Percentiles rank a stretch among this genome's conserved stretches.
Evolutionary conservation across 2,329 filamentous ascomycete genomes (phyloP).

Genomic region (Trichophyton benhamiae): DNA sequence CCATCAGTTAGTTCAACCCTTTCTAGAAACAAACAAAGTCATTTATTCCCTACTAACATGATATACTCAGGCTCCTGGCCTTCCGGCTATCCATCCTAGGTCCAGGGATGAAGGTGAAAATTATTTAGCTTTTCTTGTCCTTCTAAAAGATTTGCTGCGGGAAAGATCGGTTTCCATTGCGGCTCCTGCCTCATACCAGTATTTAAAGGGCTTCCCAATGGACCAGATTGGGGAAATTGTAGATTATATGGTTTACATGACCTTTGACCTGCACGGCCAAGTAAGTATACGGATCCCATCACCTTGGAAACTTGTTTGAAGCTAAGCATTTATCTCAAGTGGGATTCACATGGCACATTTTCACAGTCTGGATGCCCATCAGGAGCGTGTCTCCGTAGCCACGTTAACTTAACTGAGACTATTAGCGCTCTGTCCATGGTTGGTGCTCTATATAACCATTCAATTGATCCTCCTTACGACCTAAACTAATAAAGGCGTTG

Average conservation of each 20-base stretch:
- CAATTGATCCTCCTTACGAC: background rate
- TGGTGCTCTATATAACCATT: background rate
- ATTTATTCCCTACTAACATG: conserved; percentile 14
- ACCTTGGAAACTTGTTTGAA: background rate
- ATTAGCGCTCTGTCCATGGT: conserved; percentile 23
- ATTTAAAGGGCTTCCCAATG: conserved; percentile 20
- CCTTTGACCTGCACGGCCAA: conserved; percentile 24
- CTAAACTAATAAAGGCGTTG: conserved; percentile 17
- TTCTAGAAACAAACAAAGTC: background rate
- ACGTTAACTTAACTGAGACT: conserved; percentile 32
- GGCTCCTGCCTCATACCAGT: conserved; percentile 21
- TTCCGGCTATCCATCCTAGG: conserved; percentile 26
- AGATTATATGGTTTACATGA: conserved; percentile 28
- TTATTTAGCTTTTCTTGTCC: conserved; percentile 22
- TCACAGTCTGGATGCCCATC: conserved; percentile 15
- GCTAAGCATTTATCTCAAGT: background rate
- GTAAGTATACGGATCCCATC: background rate
- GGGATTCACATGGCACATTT: background rate
- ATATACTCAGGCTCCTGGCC: conserved; percentile 18
- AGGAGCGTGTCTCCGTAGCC: conserved; percentile 25
- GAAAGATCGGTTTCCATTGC: conserved; percentile 18
- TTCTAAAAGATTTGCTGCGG: conserved; percentile 10
- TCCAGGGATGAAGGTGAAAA: conserved; percentile 20
- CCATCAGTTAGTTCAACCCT: conserved; percentile 18
- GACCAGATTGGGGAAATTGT: conserved; percentile 16